Percentiles rank a stretch among this genome's conserved stretches.
These are phyloP conservation scores for Colletotrichum sp. DNA, from an alignment of 2,329 filamentous ascomycete species.

Conservation along the genomic window DNA sequence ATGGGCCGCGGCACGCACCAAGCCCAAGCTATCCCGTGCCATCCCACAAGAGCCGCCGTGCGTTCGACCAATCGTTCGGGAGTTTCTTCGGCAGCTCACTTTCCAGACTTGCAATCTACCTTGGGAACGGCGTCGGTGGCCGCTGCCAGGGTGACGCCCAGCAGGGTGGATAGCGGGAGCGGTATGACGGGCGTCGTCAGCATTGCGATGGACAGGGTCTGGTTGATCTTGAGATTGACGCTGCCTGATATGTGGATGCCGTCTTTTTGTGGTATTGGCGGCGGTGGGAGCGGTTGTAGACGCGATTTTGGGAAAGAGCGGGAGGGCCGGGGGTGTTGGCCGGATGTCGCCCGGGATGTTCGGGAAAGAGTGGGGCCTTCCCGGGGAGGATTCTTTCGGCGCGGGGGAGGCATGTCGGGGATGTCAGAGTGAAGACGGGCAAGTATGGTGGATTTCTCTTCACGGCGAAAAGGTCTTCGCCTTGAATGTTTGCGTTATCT, in stretches of 20 bases:
- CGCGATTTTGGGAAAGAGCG: background rate
- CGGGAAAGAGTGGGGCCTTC: background rate
- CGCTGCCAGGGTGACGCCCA: background rate
- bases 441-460: background rate
- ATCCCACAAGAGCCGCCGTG: background rate
- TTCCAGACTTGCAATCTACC: background rate
- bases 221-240: background rate
- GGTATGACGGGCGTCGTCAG: background rate
- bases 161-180: background rate
- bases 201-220: background rate
- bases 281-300: background rate
- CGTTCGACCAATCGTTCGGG: background rate
- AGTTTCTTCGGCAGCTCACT: background rate
- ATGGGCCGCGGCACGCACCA: background rate
- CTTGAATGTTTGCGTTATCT: background rate
- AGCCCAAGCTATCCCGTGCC: background rate
- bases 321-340: background rate
- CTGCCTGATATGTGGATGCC: background rate
- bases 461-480: fast-evolving
- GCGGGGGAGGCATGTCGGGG: background rate
- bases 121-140: background rate
- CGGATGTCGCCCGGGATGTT: background rate
- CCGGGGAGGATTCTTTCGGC: fast-evolving
- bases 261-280: background rate
- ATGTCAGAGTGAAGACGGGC: background rate